Evolutionary conservation across 2,329 filamentous ascomycete genomes (phyloP).

Genomic region (Scedosporium dehoogii): DNA sequence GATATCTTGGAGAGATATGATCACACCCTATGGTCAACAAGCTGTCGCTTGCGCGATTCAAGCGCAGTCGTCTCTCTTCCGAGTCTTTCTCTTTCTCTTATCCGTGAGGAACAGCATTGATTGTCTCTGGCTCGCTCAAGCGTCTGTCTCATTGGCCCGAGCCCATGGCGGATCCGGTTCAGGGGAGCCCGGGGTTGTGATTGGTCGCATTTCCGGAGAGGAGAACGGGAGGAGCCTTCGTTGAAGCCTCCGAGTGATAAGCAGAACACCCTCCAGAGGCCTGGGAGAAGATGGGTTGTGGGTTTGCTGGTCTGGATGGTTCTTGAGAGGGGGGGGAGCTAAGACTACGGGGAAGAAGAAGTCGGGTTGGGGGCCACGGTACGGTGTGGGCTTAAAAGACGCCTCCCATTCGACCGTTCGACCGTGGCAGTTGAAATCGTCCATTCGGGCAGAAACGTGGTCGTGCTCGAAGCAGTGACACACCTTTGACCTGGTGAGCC

Average conservation of each 20-base stretch:
- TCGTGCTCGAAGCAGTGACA: too few relatives aligned
- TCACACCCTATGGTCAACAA: too few relatives aligned
- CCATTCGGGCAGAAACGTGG: constrained; percentile 1
- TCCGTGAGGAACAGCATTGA: too few relatives aligned
- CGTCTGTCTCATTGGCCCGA: not conserved
- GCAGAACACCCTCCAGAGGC: not conserved
- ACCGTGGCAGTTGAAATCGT: not conserved
- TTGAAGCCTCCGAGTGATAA: not conserved
- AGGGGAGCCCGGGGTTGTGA: not conserved
- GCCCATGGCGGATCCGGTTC: not conserved
- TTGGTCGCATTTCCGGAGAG: not conserved
- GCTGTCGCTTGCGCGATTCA: too few relatives aligned
- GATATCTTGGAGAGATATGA: too few relatives aligned
- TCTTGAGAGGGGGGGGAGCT: not conserved
- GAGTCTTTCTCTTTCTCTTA: too few relatives aligned
- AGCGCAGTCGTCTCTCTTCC: too few relatives aligned
- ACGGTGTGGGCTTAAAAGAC: not conserved
- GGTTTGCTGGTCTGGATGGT: too few relatives aligned
- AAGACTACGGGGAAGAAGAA: not conserved
- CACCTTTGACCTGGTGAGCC: not conserved
- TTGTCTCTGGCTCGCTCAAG: not conserved
- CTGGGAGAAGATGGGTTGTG: too few relatives aligned
- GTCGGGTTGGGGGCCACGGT: not conserved
- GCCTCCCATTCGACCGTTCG: not conserved
- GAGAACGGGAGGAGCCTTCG: not conserved